Evolutionary conservation across 1,139 yeast genomes (phyloP).

Genomic region (Hanseniaspora uvarum): DNA sequence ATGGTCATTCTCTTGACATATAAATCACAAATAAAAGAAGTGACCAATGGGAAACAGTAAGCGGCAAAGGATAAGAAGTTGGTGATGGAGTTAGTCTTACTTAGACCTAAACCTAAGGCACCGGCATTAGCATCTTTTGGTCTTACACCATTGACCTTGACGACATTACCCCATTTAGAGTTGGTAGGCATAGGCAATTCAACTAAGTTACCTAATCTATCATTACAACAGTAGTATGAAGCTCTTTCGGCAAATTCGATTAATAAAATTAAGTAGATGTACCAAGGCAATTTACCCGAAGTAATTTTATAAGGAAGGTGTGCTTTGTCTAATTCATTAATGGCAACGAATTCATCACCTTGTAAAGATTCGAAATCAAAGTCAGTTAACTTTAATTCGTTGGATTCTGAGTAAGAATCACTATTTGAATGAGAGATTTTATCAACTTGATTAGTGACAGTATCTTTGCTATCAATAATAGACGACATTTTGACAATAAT

Average conservation of each 20-base stretch:
- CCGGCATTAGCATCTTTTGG: constrained; percentile 39
- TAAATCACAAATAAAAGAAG: constrained; percentile 69
- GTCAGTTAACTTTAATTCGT: neutral
- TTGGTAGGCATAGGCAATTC: constrained; percentile 48
- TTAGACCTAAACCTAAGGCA: constrained; percentile 49
- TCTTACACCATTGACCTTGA: constrained; percentile 25
- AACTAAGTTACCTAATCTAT: constrained; percentile 72
- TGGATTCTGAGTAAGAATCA: neutral
- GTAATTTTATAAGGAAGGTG: constrained; percentile 13
- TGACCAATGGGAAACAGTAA: constrained; percentile 67
- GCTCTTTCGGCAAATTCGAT: constrained; percentile 78
- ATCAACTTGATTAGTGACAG: neutral
- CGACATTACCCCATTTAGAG: constrained; percentile 40
- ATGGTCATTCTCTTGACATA: constrained; percentile 64
- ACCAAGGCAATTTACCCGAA: constrained; percentile 36
- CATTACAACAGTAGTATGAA: constrained; percentile 70
- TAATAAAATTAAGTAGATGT: constrained; percentile 63
- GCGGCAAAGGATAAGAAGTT: constrained; percentile 77
- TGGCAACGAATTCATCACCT: constrained; percentile 3
- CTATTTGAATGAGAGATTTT: neutral
- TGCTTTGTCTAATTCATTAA: constrained; percentile 1
- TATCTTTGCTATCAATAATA: neutral
- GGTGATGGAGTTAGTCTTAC: constrained; percentile 64
- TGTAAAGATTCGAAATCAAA: constrained; percentile 5
- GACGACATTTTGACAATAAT: neutral